A percentile compares a stretch with the other conserved stretches of the same genome.
Evolutionary conservation across 495 filamentous ascomycete species (phyloP).

Genomic region (Tuber brumale): DNA sequence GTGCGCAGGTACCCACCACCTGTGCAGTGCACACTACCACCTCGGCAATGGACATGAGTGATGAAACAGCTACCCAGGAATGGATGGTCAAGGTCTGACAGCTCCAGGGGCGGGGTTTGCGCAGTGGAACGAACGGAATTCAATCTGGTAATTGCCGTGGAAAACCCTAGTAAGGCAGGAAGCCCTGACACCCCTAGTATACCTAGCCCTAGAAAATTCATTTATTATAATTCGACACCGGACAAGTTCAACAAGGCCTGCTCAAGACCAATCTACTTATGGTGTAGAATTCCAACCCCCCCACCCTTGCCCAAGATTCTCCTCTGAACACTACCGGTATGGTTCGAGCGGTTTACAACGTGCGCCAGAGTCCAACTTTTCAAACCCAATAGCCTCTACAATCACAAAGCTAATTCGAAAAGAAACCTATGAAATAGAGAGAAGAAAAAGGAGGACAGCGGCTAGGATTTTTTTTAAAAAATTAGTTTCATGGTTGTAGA

Average conservation of each 20-base stretch:
- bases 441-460: too few relatives aligned
- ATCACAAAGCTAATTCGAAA: too few relatives aligned
- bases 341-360: too few relatives aligned
- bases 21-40: neutral
- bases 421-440: too few relatives aligned
- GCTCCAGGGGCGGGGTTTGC: neutral
- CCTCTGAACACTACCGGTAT: neutral
- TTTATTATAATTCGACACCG: neutral
- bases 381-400: too few relatives aligned
- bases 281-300: neutral
- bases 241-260: neutral
- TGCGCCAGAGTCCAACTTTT: too few relatives aligned
- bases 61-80: neutral
- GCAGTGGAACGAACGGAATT: neutral
- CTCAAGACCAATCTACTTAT: neutral
- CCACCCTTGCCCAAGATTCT: neutral
- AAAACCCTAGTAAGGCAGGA: neutral
- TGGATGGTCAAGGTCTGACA: neutral
- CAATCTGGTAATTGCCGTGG: neutral
- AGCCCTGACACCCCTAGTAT: neutral
- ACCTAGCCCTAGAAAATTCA: neutral
- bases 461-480: too few relatives aligned
- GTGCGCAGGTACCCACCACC: too few relatives aligned
- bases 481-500: too few relatives aligned
- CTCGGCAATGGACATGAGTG: neutral